A percentile compares a stretch with the other conserved stretches of the same genome.
These are phyloP conservation scores for Adiantum capillusveneris DNA, from an alignment of 75 land plant species.

Conservation along the genomic window DNA sequence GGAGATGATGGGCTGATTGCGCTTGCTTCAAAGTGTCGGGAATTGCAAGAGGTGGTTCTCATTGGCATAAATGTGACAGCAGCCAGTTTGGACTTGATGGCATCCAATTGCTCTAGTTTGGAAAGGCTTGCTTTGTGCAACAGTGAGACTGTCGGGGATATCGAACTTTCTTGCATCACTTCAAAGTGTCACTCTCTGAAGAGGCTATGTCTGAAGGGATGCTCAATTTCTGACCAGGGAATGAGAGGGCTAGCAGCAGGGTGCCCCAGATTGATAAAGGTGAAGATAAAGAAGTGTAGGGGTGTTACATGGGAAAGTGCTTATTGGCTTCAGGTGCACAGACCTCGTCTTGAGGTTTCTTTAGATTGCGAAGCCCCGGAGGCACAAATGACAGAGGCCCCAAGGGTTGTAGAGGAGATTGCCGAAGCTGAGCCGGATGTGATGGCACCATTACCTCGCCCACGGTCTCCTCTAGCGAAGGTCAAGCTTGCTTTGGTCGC, in stretches of 20 bases:
- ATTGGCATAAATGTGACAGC: slow-evolving; percentile 74
- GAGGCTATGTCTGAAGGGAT: slow-evolving; percentile 89
- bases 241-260: slow-evolving; percentile 72
- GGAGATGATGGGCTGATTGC: slow-evolving; percentile 70
- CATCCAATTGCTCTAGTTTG: slow-evolving; percentile 48
- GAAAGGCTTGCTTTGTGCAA: slow-evolving; percentile 80
- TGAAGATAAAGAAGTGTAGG: slow-evolving; percentile 88
- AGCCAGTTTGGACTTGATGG: slow-evolving; percentile 54
- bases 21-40: slow-evolving; percentile 49
- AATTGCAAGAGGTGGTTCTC: slow-evolving; percentile 75
- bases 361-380: slow-evolving; percentile 15
- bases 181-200: slow-evolving; percentile 54
- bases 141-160: slow-evolving; percentile 84
- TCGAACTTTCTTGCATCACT: slow-evolving; percentile 69
- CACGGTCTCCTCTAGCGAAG: slow-evolving; percentile 14
- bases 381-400: background rate
- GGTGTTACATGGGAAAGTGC: slow-evolving; percentile 63
- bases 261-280: slow-evolving; percentile 79
- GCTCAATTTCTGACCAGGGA: slow-evolving; percentile 74
- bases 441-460: slow-evolving; percentile 5
- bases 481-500: slow-evolving; percentile 20
- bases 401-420: background rate
- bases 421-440: background rate
- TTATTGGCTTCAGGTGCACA: slow-evolving; percentile 46
- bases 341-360: slow-evolving; percentile 40